Evolutionary conservation across 1,284 basidiomycete genomes (phyloP), one percentile per base, ranked within the genome.

Genomic region (Xerocomus nothofagi): DNA sequence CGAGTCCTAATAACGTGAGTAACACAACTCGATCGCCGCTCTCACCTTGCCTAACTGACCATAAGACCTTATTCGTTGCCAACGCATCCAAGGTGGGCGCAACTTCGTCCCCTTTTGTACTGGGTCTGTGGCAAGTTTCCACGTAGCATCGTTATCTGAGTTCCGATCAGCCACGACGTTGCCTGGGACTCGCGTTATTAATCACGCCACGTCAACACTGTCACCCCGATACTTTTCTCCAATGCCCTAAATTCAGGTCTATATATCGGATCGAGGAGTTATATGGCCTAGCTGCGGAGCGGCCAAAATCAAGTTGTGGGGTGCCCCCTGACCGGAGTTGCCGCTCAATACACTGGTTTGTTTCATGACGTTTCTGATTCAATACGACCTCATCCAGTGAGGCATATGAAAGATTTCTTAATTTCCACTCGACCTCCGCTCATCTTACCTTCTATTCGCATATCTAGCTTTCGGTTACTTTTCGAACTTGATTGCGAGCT

Each of bases 51-150:
- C 40, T 49, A 14, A 55, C 38, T 21, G 50, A 38, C 39, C 57
- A 55, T 54, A 39, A 41, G 59, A 55, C 51, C 27, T 60, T 59
- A 34, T 49, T 59, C 27, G 53, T 51, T 29, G 49, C 49, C 27
- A 54, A 49, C 33, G 24, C 44, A 21, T 42, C 58, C 32, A 59
- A 52, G 36, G 55, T 47, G 17, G 60, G 51, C 29, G 67, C 63
- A 20, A 62, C 79, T n/a, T 79, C 78, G 3, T 82, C 78, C 21
- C 84, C 81, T 3, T 86, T 85, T 63, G 83, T 84, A 34, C 77
- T 84, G 20, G 60, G 53, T 60, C 15, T 41, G 50, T 51, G 10
- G 33, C 15, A 11, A 24, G 20, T 44, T 61, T 45, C 47, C 52
- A 45, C 47, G 40, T 47, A 27, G 24, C 34, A 34, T 17, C 12